Evolutionary conservation across 805 yeast species (phyloP).

Genomic region (Aciculoconidium aculeatum): DNA sequence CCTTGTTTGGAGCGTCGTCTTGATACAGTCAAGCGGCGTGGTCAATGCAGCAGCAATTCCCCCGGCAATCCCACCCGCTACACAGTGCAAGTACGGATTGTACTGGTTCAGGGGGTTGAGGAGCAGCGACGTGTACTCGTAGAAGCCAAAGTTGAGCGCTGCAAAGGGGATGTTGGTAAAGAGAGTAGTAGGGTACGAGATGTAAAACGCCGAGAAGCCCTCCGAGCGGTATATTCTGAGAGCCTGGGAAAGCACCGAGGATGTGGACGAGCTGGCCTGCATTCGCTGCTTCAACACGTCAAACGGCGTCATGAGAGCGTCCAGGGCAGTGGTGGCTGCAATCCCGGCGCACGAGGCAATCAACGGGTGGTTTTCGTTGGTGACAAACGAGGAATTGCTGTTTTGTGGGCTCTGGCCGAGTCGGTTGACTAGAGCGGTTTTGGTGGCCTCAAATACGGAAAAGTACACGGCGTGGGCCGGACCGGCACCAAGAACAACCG

Average conservation of each 20-base stretch:
- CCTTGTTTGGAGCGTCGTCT: constrained; percentile 84
- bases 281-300: constrained; percentile 93
- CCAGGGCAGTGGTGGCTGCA: constrained; percentile 87
- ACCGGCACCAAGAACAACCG: constrained; percentile 95
- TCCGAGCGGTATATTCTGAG: constrained; percentile 49
- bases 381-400: constrained; percentile 43
- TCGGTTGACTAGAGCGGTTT: constrained; percentile 48
- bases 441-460: constrained; percentile 84
- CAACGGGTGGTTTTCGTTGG: constrained; percentile 68
- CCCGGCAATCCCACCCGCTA: constrained; percentile 91
- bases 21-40: constrained; percentile 90
- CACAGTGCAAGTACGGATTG: constrained; percentile 88
- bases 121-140: constrained; percentile 73
- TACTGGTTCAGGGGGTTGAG: constrained; percentile 74
- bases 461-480: constrained; percentile 98
- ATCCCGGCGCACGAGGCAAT: constrained; percentile 87
- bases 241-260: constrained; percentile 32
- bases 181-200: constrained; percentile 91
- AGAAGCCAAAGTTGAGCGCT: constrained; percentile 87
- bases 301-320: constrained; percentile 96
- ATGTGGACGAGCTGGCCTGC: constrained; percentile 47
- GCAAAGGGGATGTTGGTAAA: constrained; percentile 92
- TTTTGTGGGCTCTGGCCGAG: constrained; percentile 25
- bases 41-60: constrained; percentile 93
- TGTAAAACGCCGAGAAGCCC: constrained; percentile 77